Base-by-base conservation (phyloP, 257 asterid genomes). In the Catharanthus roseus region DNA sequence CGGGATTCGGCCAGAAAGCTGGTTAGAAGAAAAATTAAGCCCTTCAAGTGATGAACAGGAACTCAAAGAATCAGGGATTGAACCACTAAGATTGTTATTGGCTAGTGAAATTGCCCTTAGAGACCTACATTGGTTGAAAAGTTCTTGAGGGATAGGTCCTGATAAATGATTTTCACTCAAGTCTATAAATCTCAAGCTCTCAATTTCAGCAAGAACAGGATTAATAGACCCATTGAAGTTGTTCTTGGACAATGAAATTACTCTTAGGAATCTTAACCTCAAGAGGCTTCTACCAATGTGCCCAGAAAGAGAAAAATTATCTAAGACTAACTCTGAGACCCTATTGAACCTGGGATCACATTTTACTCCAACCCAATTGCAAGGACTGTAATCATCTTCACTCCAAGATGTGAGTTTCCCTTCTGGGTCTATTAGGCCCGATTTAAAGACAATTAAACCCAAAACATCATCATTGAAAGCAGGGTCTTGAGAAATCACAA, bases 401-500 rank as follows among this genome's bases (percentile, higher is more conserved):
- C 71, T 86, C 97, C 97, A 91, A 18, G 93, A 86, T 62, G 78
- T 13, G 74, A 91, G 91, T 38, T 78, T 82, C 21, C 86, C 78
- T 19, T 85, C 79, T 5, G 95, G 91, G 90, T 91, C 96, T 44
- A 70, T 53, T 0, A 91, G 58, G 29, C 88, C 96, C 11, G 95
- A 85, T 74, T 89, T 91, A 77, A 91, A 83, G 47, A 86, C 96
- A 36, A 91, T 89, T 71, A 91, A 73, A 18, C 92, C 97, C 86
- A 91, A 76, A 29, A 89, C 89, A 84, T 91, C 97, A 82, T 89
- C 97, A 80, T 86, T 87, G 75, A 91, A 89, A 65, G 90, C 84
- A 1, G 96, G 83, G 79, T 81, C 92, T 5, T 72, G 11, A 49
- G 87, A 84, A 34, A 78, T 62, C 41, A 74, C 49, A 44, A 84